These are phyloP conservation scores for Salmacisia buchloeana DNA, from an alignment of 1,284 basidiomycete species.

Conservation along the genomic window DNA sequence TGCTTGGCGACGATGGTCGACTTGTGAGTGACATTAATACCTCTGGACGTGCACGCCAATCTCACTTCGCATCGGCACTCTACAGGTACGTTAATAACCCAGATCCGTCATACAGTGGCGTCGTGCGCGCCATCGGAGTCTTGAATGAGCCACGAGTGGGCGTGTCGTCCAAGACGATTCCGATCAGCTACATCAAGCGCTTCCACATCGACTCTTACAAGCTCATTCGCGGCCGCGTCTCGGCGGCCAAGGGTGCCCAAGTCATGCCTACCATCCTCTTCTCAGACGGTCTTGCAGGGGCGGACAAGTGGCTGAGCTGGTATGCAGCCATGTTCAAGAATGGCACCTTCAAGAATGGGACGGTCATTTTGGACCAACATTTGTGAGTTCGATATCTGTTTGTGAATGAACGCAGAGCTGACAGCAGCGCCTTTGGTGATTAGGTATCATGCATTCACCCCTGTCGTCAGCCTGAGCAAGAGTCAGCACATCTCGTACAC, in stretches of 20 bases:
- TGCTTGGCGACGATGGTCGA: background rate
- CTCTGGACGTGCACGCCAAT: background rate
- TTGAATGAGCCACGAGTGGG: conserved; percentile 7
- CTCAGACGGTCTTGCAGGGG: conserved; percentile 27
- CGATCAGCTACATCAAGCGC: conserved; percentile 32
- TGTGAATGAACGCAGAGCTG: background rate
- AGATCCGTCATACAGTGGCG: conserved; percentile 13
- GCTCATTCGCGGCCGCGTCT: conserved; percentile 24
- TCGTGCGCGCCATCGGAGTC: conserved; percentile 19
- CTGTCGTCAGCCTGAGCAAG: background rate
- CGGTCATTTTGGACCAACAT: conserved; percentile 14
- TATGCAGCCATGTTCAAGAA: background rate
- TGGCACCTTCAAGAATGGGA: background rate
- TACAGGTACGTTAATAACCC: conserved; percentile 11
- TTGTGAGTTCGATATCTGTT: background rate
- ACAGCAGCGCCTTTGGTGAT: background rate
- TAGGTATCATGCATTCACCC: conserved; percentile 14
- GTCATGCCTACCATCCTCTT: conserved; percentile 47
- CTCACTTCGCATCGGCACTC: conserved; percentile 5
- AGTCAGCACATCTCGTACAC: conserved; percentile 13
- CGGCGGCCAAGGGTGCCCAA: conserved; percentile 10
- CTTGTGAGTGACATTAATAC: background rate
- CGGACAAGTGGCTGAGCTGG: background rate
- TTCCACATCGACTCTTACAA: conserved; percentile 44
- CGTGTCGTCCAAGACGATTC: conserved; percentile 20